phyloP scores from a whole-genome alignment of 345 rosid genomes.

The Firmiana major region DNA sequence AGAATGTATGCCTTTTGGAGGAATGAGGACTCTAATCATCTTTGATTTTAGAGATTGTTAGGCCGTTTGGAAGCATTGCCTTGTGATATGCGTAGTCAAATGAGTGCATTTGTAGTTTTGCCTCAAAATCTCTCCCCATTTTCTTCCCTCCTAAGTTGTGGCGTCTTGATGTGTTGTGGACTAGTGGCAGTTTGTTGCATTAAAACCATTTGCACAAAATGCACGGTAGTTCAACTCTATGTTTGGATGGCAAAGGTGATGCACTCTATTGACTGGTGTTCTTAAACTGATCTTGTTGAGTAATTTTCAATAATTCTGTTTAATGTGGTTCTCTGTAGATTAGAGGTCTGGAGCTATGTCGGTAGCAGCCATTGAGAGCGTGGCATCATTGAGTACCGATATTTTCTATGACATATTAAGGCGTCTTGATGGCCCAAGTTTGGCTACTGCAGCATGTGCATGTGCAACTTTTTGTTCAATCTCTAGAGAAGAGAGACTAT shows the following conservation, averaged over 20 bases:
- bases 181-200: background rate
- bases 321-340: slow-evolving; percentile 7
- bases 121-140: background rate
- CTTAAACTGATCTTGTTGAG: background rate
- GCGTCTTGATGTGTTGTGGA: background rate
- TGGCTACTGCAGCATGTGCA: slow-evolving; percentile 75
- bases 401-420: slow-evolving; percentile 66
- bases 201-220: background rate
- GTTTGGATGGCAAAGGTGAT: background rate
- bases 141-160: background rate
- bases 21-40: background rate
- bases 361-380: slow-evolving; percentile 33
- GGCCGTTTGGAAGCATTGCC: background rate
- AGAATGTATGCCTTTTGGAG: too few relatives aligned
- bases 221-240: background rate
- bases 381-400: slow-evolving; percentile 53
- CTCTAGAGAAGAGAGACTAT: slow-evolving; percentile 65
- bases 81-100: background rate
- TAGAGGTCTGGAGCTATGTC: slow-evolving; percentile 22
- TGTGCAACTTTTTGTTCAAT: slow-evolving; percentile 65
- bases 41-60: background rate
- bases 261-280: background rate
- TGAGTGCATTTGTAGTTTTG: background rate
- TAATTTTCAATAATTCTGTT: background rate
- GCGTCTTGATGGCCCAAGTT: slow-evolving; percentile 69